Percentiles rank a stretch among this genome's conserved stretches.
Conservation (phyloP, 2,329 filamentous ascomycete genomes). For the Monilinia fructicola region DNA sequence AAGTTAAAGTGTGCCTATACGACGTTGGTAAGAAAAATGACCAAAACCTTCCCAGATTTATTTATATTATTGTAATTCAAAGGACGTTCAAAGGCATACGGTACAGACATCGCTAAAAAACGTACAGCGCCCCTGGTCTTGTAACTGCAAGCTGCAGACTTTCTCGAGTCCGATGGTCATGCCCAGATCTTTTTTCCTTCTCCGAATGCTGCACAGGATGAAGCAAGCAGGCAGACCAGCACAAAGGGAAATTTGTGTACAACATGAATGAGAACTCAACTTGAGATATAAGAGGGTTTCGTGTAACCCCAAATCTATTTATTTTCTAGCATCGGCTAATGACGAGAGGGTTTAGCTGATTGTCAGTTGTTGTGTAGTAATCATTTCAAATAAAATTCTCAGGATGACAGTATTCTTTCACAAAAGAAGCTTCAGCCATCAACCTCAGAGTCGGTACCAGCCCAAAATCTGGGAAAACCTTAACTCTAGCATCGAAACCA, state of each 20-base stretch:
- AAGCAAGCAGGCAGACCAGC: conserved; percentile 6
- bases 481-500: background rate
- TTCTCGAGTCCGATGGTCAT: conserved; percentile 20
- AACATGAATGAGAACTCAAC: conserved; percentile 2
- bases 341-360: background rate
- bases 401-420: too few species aligned
- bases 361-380: background rate
- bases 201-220: conserved; percentile 15
- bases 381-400: background rate
- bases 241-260: conserved; percentile 11
- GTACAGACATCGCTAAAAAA: conserved; percentile 4
- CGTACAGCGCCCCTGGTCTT: background rate
- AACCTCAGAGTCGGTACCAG: background rate
- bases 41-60: background rate
- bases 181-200: conserved; percentile 4
- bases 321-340: background rate
- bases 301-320: background rate
- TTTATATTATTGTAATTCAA: conserved; percentile 1
- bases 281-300: background rate
- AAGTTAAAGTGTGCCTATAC: conserved; percentile 1
- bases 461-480: conserved; percentile 10
- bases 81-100: background rate
- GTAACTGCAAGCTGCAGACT: conserved; percentile 20
- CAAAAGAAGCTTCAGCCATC: conserved; percentile 8
- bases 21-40: background rate